Evolutionary conservation across 2,329 filamentous ascomycete species (phyloP).

Genomic region (Penicillium sp.): DNA sequence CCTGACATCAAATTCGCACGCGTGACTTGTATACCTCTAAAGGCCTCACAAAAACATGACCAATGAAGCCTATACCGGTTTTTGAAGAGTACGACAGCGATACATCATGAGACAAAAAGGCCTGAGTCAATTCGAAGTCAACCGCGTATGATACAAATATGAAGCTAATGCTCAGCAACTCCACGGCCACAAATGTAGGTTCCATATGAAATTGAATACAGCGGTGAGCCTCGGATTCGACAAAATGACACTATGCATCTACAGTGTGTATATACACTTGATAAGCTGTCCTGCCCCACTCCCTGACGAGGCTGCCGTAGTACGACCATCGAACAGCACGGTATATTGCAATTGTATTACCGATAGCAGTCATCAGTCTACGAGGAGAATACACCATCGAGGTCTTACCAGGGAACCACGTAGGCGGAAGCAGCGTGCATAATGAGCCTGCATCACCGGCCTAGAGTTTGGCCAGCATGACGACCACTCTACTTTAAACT

Average conservation of each 20-base stretch:
- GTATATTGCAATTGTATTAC: not conserved
- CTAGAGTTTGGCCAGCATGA: not conserved
- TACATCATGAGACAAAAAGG: not conserved
- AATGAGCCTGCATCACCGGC: not conserved
- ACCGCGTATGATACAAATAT: not conserved
- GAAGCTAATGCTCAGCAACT: not conserved
- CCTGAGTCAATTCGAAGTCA: not conserved
- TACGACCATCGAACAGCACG: not conserved
- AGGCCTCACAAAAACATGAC: not conserved
- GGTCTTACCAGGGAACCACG: not conserved
- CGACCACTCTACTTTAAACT: not conserved
- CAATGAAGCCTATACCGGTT: not conserved
- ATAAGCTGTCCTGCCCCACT: not conserved
- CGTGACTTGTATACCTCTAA: not conserved
- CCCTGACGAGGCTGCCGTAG: not conserved
- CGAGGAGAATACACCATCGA: not conserved
- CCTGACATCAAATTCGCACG: not conserved
- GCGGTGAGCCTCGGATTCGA: not conserved
- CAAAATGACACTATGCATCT: not conserved
- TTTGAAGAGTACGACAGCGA: not conserved
- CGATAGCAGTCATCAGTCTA: not conserved
- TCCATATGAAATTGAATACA: not conserved
- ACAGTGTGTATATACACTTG: not conserved
- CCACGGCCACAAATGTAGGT: not conserved
- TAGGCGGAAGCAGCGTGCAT: not conserved